A percentile compares a stretch with the other conserved stretches of the same genome.
Conservation (phyloP, 2,329 filamentous ascomycete genomes). For the Beauveria sp. region DNA sequence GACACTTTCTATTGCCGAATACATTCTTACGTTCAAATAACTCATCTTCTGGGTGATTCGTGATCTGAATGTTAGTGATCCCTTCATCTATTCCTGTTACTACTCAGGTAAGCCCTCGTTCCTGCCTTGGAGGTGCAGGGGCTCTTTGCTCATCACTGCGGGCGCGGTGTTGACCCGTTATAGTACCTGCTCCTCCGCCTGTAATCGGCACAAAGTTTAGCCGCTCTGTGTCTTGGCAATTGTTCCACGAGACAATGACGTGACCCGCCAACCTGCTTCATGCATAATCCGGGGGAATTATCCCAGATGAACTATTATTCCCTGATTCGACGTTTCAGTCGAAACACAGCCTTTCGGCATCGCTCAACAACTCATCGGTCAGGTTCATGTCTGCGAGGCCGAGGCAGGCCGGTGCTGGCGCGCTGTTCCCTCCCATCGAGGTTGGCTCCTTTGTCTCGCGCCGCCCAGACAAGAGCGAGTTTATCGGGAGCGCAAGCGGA, state of each 20-base stretch:
- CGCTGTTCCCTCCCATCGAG: constrained; percentile 5
- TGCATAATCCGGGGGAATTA: not conserved
- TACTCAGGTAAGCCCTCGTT: not conserved
- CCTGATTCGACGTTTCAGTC: not conserved
- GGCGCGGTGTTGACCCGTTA: not conserved
- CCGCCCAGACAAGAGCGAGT: constrained; percentile 32
- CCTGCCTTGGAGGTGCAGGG: not conserved
- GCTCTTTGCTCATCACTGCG: not conserved
- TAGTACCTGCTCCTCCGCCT: not conserved
- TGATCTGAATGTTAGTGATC: not conserved
- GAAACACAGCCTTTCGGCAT: too few relatives aligned
- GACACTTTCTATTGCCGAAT: too few relatives aligned
- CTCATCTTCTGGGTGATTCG: too few relatives aligned
- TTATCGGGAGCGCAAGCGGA: constrained; percentile 44
- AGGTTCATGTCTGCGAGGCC: not conserved
- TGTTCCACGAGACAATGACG: not conserved
- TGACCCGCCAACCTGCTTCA: not conserved
- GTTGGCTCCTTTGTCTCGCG: constrained; percentile 3
- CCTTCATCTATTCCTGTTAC: not conserved
- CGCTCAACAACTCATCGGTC: not conserved
- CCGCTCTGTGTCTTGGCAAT: not conserved
- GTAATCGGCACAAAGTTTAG: constrained; percentile 2
- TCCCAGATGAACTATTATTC: not conserved
- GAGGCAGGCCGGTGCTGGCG: not conserved
- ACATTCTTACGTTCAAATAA: too few relatives aligned